Evolutionary conservation across 176 grass and related monocot genomes (phyloP), one percentile per base, ranked within the genome.

Genomic region (Ensete ventricosum): DNA sequence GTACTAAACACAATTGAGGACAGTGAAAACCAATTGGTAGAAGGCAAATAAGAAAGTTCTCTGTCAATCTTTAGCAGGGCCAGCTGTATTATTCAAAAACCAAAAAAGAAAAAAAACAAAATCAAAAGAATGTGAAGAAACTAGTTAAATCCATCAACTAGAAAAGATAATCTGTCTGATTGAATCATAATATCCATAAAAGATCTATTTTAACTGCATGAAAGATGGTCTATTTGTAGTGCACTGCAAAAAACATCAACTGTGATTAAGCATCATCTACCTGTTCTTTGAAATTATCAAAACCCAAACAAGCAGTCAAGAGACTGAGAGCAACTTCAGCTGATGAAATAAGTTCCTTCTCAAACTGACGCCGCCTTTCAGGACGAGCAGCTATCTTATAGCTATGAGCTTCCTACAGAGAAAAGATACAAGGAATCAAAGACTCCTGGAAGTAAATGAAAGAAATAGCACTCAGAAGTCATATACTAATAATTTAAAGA

Each of bases 221-320:
- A 43, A 43, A 43, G 34, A 43, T 0, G 4, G 34, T 6, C 34
- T 43, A 6, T 43, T 43, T 43, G 34, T 43, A 43, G 34, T 43
- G 34, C 34, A 43, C 34, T 43, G 34, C 34, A 43, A 43, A 43
- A 43, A 43, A 43, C 34, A 67, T 3, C 23, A 34, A 34, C 11
- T 8, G 26, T 25, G 16, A 29, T 22, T 27, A 24, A 54, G 65
- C 25, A 19, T 87, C 80, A 75, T 76, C 69, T 25, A 91, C 95
- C 88, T 99, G 90, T 80, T 94, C 90, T 87, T 91, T 94, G 68
- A 99, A 86, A 74, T 91, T 78, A 76, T 99, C 82, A 82, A 99
- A 84, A 78, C 55, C 80, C 88, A 93, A 91, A 74, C 95, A 99
- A 88, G 86, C 88, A 82, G 95, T 94, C 81, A 94, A 83, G 68